Evolutionary conservation across 148 eudicot genomes (phyloP), one percentile per base, ranked within the genome.

Genomic region (Talinum fruticosum): DNA sequence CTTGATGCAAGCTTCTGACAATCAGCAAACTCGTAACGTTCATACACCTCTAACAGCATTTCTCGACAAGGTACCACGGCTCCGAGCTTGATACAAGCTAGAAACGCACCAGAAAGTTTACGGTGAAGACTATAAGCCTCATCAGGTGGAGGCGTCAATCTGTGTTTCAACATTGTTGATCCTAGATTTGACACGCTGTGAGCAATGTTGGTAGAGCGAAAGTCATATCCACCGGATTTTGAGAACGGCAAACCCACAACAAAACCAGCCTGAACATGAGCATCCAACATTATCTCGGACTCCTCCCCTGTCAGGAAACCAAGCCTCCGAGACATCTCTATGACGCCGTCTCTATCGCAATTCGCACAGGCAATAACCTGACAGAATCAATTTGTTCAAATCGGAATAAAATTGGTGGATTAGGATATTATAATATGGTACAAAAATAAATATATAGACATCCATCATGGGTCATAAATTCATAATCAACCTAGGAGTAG

Each of bases 61-160:
- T 95, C 99, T 77, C 99, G 87, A 78, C 99, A 95, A 35, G 99
- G 99, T 23, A 95, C 99, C 66, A 91, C 91, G 66, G 99, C 97
- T 78, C 97, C 89, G 78, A 95, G 92, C 90, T 95, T 95, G 81
- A 95, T 87, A 82, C 97, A 93, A 76, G 94, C 99, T 71, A 95
- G 92, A 83, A 95, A 95, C 33, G 97, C 93, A 79, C 99, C 99
- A 23, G 99, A 93, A 75, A 95, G 93, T 79, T 95, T 95, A 38
- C 99, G 88, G 68, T 95, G 99, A 69, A 95, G 96, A 85, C 99
- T 95, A 82, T 95, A 95, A 6, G 87, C 99, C 80, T 95, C 99
- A 32, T 93, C 99, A 24, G 99, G 99, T 29, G 99, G 99, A 14
- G 99, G 92, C 24, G 97, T 91, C 78, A 93, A 75, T 76, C 99